Evolutionary conservation across 805 yeast species (phyloP).

Genomic region (Ogataea nonfermentans): DNA sequence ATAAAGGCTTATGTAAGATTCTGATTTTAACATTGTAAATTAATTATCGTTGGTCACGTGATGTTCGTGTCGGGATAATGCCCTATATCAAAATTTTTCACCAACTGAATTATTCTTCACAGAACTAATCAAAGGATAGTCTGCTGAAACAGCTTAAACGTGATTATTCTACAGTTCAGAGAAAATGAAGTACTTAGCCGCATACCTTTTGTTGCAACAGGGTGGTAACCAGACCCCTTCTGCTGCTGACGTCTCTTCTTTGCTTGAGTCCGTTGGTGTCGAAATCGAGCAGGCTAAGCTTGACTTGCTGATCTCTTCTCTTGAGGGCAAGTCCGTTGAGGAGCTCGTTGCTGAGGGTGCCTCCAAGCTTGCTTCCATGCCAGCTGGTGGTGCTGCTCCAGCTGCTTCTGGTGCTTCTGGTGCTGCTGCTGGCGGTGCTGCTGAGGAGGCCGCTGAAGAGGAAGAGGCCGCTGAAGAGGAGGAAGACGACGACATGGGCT

Average conservation of each 20-base stretch:
- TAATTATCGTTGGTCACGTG: conserved; percentile 6
- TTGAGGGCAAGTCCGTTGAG: conserved; percentile 89
- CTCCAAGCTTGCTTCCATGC: conserved; percentile 94
- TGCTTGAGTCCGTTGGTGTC: conserved; percentile 92
- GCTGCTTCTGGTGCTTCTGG: conserved; percentile 69
- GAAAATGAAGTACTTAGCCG: conserved; percentile 95
- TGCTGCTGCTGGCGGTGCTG: conserved; percentile 68
- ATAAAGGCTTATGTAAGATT: too few species aligned
- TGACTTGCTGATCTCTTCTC: conserved; percentile 72
- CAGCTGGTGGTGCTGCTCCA: conserved; percentile 97
- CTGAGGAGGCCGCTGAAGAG: conserved; percentile 67
- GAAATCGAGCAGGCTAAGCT: conserved; percentile 92
- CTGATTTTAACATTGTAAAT: too few species aligned
- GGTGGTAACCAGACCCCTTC: conserved; percentile 96
- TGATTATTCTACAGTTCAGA: conserved; percentile 59
- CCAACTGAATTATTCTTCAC: conserved; percentile 5
- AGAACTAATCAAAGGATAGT: conserved; percentile 63
- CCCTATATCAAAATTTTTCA: conserved; percentile 17
- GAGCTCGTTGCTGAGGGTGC: conserved; percentile 94
- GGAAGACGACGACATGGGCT: conserved; percentile 80
- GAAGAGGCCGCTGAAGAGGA: conserved; percentile 62
- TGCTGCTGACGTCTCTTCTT: conserved; percentile 83
- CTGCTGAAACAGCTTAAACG: conserved; percentile 73
- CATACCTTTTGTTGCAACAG: conserved; percentile 96
- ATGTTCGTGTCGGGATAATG: conserved; percentile 3